Conservation (phyloP, 2,329 filamentous ascomycete species). For the Elsinoe necatrix region DNA sequence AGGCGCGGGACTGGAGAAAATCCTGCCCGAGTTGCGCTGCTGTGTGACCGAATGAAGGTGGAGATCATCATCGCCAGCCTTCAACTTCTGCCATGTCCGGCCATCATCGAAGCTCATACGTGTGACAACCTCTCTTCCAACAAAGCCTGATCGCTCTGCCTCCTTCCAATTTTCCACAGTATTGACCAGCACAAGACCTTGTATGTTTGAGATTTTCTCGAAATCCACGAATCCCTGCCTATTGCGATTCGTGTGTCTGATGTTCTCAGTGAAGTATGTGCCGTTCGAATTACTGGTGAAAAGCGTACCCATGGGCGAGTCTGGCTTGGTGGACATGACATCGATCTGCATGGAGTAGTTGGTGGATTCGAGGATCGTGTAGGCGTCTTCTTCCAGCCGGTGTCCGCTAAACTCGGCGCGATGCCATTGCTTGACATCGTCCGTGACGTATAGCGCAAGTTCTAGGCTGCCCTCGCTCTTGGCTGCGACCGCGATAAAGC, state of each 20-base stretch:
- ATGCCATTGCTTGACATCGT: constrained; percentile 80
- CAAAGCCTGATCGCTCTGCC: constrained; percentile 45
- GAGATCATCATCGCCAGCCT: constrained; percentile 50
- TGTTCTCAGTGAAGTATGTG: constrained; percentile 87
- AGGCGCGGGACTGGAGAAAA: constrained; percentile 89
- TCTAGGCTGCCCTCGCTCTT: constrained; percentile 74
- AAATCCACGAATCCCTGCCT: constrained; percentile 74
- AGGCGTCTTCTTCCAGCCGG: constrained; percentile 73
- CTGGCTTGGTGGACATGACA: constrained; percentile 62
- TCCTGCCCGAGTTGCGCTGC: constrained; percentile 68
- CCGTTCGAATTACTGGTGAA: constrained; percentile 97
- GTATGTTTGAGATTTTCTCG: constrained; percentile 83
- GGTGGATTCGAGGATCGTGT: constrained; percentile 90
- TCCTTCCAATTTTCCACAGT: constrained; percentile 78
- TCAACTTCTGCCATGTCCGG: constrained; percentile 68
- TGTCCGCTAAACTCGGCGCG: constrained; percentile 82
- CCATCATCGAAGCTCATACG: constrained; percentile 95
- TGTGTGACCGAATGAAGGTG: constrained; percentile 92
- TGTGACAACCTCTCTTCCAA: constrained; percentile 62
- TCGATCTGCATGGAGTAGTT: constrained; percentile 98
- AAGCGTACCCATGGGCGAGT: constrained; percentile 70
- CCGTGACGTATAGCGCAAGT: constrained; percentile 82
- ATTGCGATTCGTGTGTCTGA: constrained; percentile 87
- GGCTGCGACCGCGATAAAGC: constrained; percentile 75
- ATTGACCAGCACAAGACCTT: constrained; percentile 88